Percentiles rank a stretch among this genome's conserved stretches.
Conservation (phyloP, 805 yeast species). For the Candida dajiaensis region DNA sequence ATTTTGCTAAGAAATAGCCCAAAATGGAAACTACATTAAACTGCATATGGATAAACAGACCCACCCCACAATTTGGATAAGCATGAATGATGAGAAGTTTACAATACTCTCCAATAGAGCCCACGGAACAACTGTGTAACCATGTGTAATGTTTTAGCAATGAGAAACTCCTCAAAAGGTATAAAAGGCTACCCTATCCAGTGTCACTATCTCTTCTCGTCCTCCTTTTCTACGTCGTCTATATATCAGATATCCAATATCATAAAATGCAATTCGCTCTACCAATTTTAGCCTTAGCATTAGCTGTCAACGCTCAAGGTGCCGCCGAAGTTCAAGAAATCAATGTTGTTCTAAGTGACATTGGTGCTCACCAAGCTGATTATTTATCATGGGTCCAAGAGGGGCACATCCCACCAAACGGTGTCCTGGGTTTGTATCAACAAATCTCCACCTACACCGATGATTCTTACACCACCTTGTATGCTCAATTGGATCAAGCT, state of each 20-base stretch:
- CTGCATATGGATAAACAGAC: not conserved
- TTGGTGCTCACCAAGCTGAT: slow-evolving; percentile 14
- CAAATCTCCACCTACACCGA: slow-evolving; percentile 28
- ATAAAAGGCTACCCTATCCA: not conserved
- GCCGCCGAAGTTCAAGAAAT: not conserved
- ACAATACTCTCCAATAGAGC: not conserved
- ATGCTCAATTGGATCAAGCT: slow-evolving; percentile 19
- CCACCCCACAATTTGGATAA: not conserved
- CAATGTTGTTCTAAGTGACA: slow-evolving; percentile 11
- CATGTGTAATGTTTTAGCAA: too few species aligned
- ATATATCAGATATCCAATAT: not conserved
- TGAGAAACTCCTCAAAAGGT: not conserved
- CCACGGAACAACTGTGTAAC: not conserved
- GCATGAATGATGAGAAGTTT: not conserved
- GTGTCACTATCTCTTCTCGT: too few species aligned
- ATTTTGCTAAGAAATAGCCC: not conserved
- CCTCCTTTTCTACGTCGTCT: not conserved
- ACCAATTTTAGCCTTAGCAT: slow-evolving; percentile 4
- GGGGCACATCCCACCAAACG: slow-evolving; percentile 25
- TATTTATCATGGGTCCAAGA: slow-evolving; percentile 17
- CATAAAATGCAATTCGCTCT: not conserved
- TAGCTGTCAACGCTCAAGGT: slow-evolving; percentile 4
- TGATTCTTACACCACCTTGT: slow-evolving; percentile 28
- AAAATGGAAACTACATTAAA: not conserved
- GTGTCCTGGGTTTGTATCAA: slow-evolving; percentile 24